Base-by-base conservation (phyloP, 495 filamentous ascomycete genomes). In the Podospora australis region DNA sequence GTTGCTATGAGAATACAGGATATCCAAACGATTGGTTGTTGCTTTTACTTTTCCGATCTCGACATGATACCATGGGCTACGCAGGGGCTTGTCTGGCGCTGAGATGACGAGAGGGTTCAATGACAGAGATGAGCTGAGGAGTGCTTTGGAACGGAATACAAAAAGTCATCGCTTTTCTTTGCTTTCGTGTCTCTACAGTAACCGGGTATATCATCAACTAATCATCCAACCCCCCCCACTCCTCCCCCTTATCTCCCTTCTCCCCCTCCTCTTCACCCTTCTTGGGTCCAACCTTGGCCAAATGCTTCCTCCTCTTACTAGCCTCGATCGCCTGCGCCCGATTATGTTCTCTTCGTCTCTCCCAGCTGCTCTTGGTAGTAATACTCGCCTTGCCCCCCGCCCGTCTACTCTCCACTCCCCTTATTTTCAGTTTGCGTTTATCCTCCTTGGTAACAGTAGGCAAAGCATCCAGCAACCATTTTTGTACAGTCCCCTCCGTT, bases 361-460 rank as follows among this genome's bases (percentile, higher is more conserved):
- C 88, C 72, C 80, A 96, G 8, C 88, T 86, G 63, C 90, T 94
- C 78, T 91, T 94, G 0, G 88, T 95, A 54, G 87, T 90, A 61
- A 98, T 98, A 48, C 82, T 74, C 44, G 75, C 67, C 56, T 65
- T 64, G 5, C 56, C 57, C 1, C 69, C 65, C 6, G 29, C 40
- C 44, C 86, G 75, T 48, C 88, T 75, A 6, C 80, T 82, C 69
- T 92, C 84, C 25, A 96, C 85, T 11, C 92, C 92, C 50, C 81
- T 74, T 58, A 75, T 78, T 73, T 91, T 96, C 56, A 97, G 57
- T 52, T 79, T 79, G 67, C 88, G 79, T 77, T 84, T 88, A 42
- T 86, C 82, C 44, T 85, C 80, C 77, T 92, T 96, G 52, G 75
- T 81, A 10, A 87, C 74, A 50, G 82, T 84, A 1, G 94, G 94